These are phyloP conservation scores for Aquilaria malaccensis DNA, from an alignment of 345 rosid species.

Conservation along the genomic window DNA sequence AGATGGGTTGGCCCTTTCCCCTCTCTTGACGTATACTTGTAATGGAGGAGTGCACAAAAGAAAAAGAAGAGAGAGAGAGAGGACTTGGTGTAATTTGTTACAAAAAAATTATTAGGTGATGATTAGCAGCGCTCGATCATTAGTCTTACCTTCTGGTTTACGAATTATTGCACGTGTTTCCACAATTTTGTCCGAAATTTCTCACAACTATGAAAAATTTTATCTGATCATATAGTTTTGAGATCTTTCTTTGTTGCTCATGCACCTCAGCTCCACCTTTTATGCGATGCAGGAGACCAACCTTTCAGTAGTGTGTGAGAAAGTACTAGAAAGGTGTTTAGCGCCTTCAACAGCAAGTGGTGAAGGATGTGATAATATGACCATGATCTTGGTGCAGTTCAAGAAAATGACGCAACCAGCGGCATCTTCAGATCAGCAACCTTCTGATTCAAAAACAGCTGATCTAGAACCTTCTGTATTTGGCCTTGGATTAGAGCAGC, in stretches of 20 bases:
- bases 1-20: too few species aligned
- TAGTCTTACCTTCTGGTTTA: too few species aligned
- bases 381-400: slow-evolving; percentile 91
- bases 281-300: slow-evolving; percentile 65
- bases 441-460: slow-evolving; percentile 25
- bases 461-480: slow-evolving; percentile 11
- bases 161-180: too few species aligned
- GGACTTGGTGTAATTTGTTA: too few species aligned
- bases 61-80: too few species aligned
- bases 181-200: not conserved
- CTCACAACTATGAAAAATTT: not conserved
- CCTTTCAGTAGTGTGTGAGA: slow-evolving; percentile 81
- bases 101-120: too few species aligned
- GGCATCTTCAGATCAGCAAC: slow-evolving; percentile 24
- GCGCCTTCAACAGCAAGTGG: slow-evolving; percentile 80
- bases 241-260: slow-evolving; percentile 3
- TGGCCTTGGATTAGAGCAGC: too few species aligned
- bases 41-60: too few species aligned
- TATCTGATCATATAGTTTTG: not conserved
- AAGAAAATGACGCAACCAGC: slow-evolving; percentile 44
- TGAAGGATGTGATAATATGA: slow-evolving; percentile 99
- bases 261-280: too few species aligned
- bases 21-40: too few species aligned
- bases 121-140: too few species aligned
- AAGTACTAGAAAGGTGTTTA: slow-evolving; percentile 75